A percentile compares a stretch with the other conserved stretches of the same genome.
Evolutionary conservation across 148 eudicot genomes (phyloP).

Genomic region (Dysphania ambrosioides): DNA sequence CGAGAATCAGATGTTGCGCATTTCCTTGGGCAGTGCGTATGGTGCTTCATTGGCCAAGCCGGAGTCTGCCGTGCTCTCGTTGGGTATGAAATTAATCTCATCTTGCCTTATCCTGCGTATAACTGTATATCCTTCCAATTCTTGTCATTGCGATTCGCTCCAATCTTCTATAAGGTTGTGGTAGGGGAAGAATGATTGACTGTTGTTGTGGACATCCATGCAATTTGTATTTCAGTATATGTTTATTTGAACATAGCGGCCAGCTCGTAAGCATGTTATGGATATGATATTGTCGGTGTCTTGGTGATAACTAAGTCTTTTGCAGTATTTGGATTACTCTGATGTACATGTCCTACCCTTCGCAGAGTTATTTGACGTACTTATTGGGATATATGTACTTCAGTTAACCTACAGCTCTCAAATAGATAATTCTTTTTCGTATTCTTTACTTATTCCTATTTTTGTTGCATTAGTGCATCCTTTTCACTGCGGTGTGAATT

Average conservation of each 20-base stretch:
- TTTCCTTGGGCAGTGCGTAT: conserved; percentile 61
- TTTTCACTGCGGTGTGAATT: background rate
- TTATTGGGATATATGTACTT: too few species aligned
- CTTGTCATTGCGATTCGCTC: background rate
- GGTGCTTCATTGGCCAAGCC: conserved; percentile 82
- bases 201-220: too few species aligned
- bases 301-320: background rate
- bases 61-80: conserved; percentile 99
- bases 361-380: background rate
- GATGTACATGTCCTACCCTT: background rate
- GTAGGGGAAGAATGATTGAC: too few species aligned
- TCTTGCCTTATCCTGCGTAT: background rate
- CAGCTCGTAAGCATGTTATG: background rate
- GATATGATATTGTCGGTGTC: background rate
- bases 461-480: background rate
- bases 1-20: conserved; percentile 82
- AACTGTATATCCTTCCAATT: background rate
- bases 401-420: background rate
- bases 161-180: background rate
- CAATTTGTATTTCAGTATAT: background rate
- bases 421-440: background rate
- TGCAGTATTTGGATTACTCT: background rate
- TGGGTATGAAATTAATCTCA: conserved; percentile 61
- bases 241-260: background rate
- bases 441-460: too few species aligned